These are phyloP conservation scores for Brachypodium distachyon DNA, from an alignment of 202 grass and related monocot species.

Conservation along the genomic window DNA sequence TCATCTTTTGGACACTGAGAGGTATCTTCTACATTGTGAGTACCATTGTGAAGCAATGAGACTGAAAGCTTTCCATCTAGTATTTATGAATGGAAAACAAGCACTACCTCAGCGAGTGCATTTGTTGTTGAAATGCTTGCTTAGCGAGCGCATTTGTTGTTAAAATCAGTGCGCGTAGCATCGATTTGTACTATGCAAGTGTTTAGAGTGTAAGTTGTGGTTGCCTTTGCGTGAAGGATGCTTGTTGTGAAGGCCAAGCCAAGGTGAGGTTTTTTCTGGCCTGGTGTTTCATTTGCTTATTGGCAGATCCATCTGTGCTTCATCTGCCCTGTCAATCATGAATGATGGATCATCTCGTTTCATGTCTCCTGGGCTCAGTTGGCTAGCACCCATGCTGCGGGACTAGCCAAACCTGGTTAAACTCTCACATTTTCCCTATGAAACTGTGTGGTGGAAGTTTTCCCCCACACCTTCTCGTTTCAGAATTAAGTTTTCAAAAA, in stretches of 20 bases:
- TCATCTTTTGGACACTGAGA: background rate
- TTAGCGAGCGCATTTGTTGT: background rate
- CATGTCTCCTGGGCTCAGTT: too few species aligned
- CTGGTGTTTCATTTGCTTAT: background rate
- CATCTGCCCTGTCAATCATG: background rate
- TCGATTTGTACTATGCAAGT: background rate
- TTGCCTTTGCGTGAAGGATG: constrained; percentile 17
- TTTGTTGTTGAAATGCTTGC: background rate
- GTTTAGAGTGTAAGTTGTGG: background rate
- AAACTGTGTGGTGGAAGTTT: too few species aligned
- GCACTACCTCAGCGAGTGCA: background rate
- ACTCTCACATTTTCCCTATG: too few species aligned
- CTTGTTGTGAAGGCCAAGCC: background rate
- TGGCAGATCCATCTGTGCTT: background rate
- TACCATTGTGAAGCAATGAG: background rate
- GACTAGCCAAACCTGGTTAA: too few species aligned
- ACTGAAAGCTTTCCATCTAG: background rate
- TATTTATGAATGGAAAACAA: background rate
- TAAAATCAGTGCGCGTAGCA: background rate
- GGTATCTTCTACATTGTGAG: too few species aligned
- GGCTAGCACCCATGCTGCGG: too few species aligned
- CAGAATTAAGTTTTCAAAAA: background rate
- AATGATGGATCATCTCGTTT: too few species aligned
- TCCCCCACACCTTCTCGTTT: too few species aligned
- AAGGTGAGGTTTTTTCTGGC: background rate